Percentiles rank a stretch among this genome's conserved stretches.
phyloP scores from a whole-genome alignment of 352 stramenopile species.

The Phytophthora pinifolia region DNA sequence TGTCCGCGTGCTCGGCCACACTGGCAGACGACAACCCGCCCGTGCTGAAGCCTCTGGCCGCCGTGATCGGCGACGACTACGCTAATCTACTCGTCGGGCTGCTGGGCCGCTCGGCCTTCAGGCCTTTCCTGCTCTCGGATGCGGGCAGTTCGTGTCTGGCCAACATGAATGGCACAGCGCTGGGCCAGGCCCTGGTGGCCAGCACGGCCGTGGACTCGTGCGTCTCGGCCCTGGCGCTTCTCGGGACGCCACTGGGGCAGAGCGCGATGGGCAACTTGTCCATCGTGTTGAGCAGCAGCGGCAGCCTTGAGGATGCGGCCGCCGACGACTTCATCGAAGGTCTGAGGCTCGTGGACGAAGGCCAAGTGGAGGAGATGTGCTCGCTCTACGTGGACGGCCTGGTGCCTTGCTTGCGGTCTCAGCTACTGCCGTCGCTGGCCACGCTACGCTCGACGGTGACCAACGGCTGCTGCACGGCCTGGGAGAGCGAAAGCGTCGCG shows the following conservation, averaged over 20 bases:
- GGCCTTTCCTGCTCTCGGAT: conserved; percentile 40
- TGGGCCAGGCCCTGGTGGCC: conserved; percentile 36
- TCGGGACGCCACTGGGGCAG: conserved; percentile 47
- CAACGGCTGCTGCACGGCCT: conserved; percentile 55
- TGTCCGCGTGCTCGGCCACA: conserved; percentile 29
- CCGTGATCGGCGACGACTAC: conserved; percentile 25
- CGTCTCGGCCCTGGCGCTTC: conserved; percentile 31
- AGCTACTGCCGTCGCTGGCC: conserved; percentile 56
- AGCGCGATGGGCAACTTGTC: conserved; percentile 43
- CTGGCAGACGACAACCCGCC: conserved; percentile 30
- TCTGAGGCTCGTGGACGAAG: conserved; percentile 27
- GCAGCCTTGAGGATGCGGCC: conserved; percentile 10
- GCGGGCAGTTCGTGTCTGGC: conserved; percentile 57
- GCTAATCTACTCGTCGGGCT: conserved; percentile 27
- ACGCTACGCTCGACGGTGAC: conserved; percentile 47
- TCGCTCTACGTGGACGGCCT: conserved; percentile 41
- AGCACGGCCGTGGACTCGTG: conserved; percentile 41
- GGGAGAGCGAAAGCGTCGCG: conserved; percentile 37
- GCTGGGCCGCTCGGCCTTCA: conserved; percentile 26
- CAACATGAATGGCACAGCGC: conserved; percentile 55
- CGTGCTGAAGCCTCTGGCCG: conserved; percentile 28
- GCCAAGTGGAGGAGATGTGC: conserved; percentile 54
- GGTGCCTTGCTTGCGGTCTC: conserved; percentile 49
- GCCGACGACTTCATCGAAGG: conserved; percentile 23
- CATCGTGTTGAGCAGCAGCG: conserved; percentile 14